These are phyloP conservation scores for Zygoascus hellenicus DNA, from an alignment of 1,139 yeast genomes.

Conservation along the genomic window DNA sequence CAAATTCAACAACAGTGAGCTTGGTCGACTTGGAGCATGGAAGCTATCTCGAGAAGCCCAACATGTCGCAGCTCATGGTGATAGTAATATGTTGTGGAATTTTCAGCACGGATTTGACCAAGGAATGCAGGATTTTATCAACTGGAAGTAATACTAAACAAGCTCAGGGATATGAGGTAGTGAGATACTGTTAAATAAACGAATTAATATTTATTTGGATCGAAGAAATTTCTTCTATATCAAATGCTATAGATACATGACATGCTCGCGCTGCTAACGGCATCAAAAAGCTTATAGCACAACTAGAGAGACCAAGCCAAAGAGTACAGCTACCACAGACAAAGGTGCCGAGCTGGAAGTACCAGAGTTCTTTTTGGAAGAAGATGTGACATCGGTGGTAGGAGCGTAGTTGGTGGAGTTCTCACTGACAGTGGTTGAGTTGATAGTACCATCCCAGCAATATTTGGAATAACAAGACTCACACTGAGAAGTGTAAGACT, in stretches of 20 bases:
- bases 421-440: slow-evolving; percentile 15
- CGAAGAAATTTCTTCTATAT: too few species aligned
- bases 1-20: slow-evolving; percentile 56
- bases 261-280: too few species aligned
- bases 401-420: slow-evolving; percentile 18
- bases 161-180: too few species aligned
- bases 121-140: slow-evolving; percentile 39
- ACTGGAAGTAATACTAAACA: too few species aligned
- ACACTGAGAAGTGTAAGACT: slow-evolving; percentile 69
- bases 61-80: slow-evolving; percentile 53
- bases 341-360: neutral
- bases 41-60: slow-evolving; percentile 48
- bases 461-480: slow-evolving; percentile 63
- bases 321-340: slow-evolving; percentile 3
- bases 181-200: too few species aligned
- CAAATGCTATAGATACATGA: too few species aligned
- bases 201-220: too few species aligned
- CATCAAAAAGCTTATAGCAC: too few species aligned
- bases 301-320: too few species aligned
- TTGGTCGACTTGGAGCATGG: slow-evolving; percentile 76
- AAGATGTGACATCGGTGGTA: slow-evolving; percentile 8
- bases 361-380: slow-evolving; percentile 6
- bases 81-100: slow-evolving; percentile 63
- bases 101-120: slow-evolving; percentile 79
- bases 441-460: slow-evolving; percentile 73